Evolutionary conservation across 2,329 filamentous ascomycete species (phyloP).

Genomic region (Verticillium longisporum): DNA sequence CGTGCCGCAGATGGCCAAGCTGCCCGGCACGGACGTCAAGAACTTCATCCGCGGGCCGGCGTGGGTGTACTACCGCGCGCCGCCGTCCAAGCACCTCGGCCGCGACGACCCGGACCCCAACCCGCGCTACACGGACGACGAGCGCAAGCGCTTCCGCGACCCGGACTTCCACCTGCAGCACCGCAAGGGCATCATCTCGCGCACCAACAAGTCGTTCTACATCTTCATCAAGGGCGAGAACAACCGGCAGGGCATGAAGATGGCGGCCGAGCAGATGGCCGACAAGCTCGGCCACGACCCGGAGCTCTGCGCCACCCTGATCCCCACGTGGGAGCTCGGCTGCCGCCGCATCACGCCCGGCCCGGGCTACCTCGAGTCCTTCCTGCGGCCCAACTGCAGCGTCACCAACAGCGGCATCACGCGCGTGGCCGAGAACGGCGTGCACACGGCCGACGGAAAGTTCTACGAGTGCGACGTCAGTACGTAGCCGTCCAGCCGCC

Average conservation of each 20-base stretch:
- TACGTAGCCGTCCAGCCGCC: background rate
- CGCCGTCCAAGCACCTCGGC: conserved; percentile 16
- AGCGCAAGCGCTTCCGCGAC: conserved; percentile 43
- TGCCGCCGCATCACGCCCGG: conserved; percentile 14
- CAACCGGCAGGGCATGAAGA: conserved; percentile 32
- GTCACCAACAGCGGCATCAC: too few species aligned
- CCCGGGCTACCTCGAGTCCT: conserved; percentile 14
- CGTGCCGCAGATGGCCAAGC: conserved; percentile 16
- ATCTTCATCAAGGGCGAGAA: conserved; percentile 20
- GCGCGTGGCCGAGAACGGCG: conserved; percentile 10
- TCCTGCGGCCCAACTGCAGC: background rate
- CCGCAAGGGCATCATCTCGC: conserved; percentile 26
- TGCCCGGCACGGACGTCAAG: conserved; percentile 20
- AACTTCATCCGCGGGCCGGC: conserved; percentile 25
- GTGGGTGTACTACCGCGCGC: conserved; percentile 27
- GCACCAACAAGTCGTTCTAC: conserved; percentile 27
- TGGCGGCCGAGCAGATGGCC: conserved; percentile 32
- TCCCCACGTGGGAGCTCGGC: conserved; percentile 14
- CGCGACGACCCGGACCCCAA: conserved; percentile 16
- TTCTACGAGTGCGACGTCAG: conserved; percentile 11
- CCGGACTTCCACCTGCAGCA: conserved; percentile 44
- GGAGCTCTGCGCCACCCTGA: conserved; percentile 25
- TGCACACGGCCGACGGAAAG: conserved; percentile 10
- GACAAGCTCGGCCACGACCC: conserved; percentile 29
- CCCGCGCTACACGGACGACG: conserved; percentile 22